Percentiles rank a stretch among this genome's conserved stretches.
These are phyloP conservation scores for Zizania latifolia DNA, from an alignment of 176 grass and related monocot genomes.

Conservation along the genomic window DNA sequence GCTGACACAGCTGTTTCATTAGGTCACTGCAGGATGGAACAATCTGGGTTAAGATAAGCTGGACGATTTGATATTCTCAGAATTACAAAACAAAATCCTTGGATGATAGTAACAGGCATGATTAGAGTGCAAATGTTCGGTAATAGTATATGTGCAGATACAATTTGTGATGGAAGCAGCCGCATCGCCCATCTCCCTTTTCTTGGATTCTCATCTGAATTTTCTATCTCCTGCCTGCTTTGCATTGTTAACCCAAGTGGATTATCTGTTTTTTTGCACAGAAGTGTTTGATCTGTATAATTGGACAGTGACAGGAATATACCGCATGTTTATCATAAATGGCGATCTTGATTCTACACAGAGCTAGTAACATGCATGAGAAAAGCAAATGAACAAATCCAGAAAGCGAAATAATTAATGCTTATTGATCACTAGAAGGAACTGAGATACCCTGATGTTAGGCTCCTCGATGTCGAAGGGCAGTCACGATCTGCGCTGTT, in stretches of 20 bases:
- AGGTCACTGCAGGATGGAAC: conserved; percentile 28
- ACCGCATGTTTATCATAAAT: not conserved
- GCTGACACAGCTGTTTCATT: conserved; percentile 48
- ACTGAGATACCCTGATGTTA: too few relatives aligned
- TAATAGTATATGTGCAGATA: not conserved
- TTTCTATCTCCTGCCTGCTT: not conserved
- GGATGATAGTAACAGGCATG: conserved; percentile 14
- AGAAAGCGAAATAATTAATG: not conserved
- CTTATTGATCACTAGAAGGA: too few relatives aligned
- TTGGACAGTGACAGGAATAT: not conserved
- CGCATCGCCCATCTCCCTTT: conserved; percentile 23
- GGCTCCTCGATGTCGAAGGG: too few relatives aligned
- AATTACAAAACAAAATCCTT: conserved; percentile 14
- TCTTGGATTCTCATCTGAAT: conserved; percentile 35
- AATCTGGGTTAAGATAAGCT: conserved; percentile 36
- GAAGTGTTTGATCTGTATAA: not conserved
- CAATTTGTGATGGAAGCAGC: conserved; percentile 32
- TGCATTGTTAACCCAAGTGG: not conserved
- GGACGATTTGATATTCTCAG: conserved; percentile 46
- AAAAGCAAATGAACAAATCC: not conserved
- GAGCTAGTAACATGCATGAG: not conserved
- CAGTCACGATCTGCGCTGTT: too few relatives aligned
- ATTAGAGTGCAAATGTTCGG: conserved; percentile 17
- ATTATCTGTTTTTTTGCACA: not conserved
- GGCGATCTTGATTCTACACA: not conserved